Percentiles rank a stretch among this genome's conserved stretches.
Conservation (phyloP, 176 grass and related monocot species). For the Oryza glumipatula region DNA sequence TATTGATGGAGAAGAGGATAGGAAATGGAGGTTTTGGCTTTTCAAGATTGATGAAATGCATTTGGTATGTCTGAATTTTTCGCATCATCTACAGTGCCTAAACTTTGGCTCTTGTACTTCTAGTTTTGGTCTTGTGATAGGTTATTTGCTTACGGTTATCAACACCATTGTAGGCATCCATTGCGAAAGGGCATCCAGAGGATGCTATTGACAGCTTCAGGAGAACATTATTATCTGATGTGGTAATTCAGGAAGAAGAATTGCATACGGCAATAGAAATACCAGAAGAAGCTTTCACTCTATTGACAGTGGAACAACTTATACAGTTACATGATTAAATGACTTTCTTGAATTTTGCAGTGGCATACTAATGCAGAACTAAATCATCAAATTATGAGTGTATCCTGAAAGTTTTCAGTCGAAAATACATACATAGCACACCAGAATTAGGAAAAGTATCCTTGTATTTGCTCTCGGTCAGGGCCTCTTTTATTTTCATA, state of each 20-base stretch:
- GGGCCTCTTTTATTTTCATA: too few relatives aligned
- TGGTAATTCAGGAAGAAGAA: constrained; percentile 38
- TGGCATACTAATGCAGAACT: neutral
- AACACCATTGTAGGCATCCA: constrained; percentile 58
- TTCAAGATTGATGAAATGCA: constrained; percentile 49
- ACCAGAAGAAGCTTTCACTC: constrained; percentile 52
- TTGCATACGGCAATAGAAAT: constrained; percentile 23
- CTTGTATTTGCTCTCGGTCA: too few relatives aligned
- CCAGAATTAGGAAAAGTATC: neutral
- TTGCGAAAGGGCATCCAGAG: constrained; percentile 64
- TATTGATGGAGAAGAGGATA: constrained; percentile 66
- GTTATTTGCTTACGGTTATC: constrained; percentile 5
- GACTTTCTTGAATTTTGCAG: neutral
- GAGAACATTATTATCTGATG: constrained; percentile 35
- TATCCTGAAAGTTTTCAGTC: neutral
- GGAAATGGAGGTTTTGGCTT: constrained; percentile 56
- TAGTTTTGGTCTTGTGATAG: neutral
- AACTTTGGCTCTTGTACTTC: neutral
- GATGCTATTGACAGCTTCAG: constrained; percentile 54
- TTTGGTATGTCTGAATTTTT: constrained; percentile 33
- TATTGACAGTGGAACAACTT: constrained; percentile 53
- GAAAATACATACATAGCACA: neutral
- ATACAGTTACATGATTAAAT: neutral
- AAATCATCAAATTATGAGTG: neutral
- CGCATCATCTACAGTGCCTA: neutral